Base-by-base conservation (phyloP, 169 alveolate genomes). In the Plasmodium adleri region DNA sequence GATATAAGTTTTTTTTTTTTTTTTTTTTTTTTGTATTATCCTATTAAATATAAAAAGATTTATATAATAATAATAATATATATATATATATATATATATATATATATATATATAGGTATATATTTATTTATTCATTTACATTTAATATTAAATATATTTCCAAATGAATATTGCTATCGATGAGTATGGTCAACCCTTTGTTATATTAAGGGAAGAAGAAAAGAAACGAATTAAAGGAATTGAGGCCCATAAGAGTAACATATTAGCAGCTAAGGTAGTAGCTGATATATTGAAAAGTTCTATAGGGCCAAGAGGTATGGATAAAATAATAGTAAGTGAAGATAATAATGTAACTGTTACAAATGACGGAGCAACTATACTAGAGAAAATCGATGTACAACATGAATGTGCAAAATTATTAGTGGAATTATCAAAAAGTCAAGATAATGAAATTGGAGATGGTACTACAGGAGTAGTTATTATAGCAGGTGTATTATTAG, bases 391-490 rank as follows among this genome's bases (percentile, higher is more conserved):
- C 99, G 98, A 98, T 91, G 98, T 97, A 64, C 91, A 97, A 90
- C 99, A 98, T 92, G 99, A 99, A 88, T 97, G 99, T 75, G 99
- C 99, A 52, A 98, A 98, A 94, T 95, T 99, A 32, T 93, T 99
- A 80, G 99, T 98, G 12, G 99, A 99, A 88, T 95, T 99, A 26
- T 98, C 99, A 13, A 94, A 97, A 85, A 96, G 99, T 76, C 99
- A 99, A 95, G 99, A 99, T 86, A 98, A 97, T 72, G 99, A 99
- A 93, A 98, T 98, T 63, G 99, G 99, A 47, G 99, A 99, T 92
- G 99, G 99, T 32, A 99, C 99, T 68, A 99, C 99, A 1, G 99
- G 99, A 6, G 99, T 99, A 49, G 99, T 99, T 17, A 99, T 99
- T 54, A 91, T 99, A 58, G 99, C 99, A 9, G 99, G 99, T 0